phyloP scores from a whole-genome alignment of 2,329 filamentous ascomycete genomes.

The Aspergillus thermomutatus region DNA sequence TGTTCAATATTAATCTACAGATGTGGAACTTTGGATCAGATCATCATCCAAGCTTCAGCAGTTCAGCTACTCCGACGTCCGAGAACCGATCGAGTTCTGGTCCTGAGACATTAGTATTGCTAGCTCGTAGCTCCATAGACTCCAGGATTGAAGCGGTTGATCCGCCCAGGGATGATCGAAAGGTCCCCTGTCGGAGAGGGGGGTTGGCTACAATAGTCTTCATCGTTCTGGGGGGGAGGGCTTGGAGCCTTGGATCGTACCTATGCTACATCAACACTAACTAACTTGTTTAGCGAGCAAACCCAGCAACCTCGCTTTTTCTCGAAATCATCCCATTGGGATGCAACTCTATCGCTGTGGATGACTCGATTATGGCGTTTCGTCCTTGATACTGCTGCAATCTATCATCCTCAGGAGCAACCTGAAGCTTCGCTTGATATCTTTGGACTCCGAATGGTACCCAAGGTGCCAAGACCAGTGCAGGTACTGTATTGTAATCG shows the following conservation, averaged over 20 bases:
- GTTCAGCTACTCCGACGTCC: not conserved
- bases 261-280: too few species aligned
- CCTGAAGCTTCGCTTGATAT: not conserved
- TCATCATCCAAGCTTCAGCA: not conserved
- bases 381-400: not conserved
- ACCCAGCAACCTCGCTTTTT: not conserved
- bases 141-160: conserved; percentile 16
- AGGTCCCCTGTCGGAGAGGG: conserved; percentile 17
- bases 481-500: not conserved
- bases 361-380: not conserved
- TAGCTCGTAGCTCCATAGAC: not conserved
- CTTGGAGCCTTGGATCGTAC: not conserved
- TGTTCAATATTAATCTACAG: not conserved
- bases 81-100: not conserved
- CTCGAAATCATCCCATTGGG: not conserved
- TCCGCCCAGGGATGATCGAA: conserved; percentile 29
- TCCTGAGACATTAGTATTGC: not conserved
- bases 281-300: not conserved
- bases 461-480: not conserved
- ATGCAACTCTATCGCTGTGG: not conserved
- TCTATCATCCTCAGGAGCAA: not conserved
- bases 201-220: conserved; percentile 14
- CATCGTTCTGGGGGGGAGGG: conserved; percentile 6
- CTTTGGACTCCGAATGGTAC: not conserved
- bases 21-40: not conserved